These are phyloP conservation scores for Friedmanniomyces endolithicus DNA, from an alignment of 495 filamentous ascomycete species.

Conservation along the genomic window DNA sequence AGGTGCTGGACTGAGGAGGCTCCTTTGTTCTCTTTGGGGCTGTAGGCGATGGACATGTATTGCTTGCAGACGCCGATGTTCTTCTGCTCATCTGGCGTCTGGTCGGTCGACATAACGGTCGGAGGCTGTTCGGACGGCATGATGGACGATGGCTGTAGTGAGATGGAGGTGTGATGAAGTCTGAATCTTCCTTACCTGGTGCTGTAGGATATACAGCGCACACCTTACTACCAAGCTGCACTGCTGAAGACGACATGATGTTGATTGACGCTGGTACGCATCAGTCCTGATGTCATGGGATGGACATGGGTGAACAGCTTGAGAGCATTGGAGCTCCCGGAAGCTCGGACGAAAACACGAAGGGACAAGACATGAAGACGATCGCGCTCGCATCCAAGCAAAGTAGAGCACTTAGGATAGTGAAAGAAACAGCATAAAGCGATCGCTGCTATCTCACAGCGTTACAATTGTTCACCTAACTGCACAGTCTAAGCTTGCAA, in stretches of 20 bases:
- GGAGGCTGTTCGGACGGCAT: conserved; percentile 7
- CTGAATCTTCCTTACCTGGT: background rate
- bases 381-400: too few species aligned
- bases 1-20: conserved; percentile 24
- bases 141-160: background rate
- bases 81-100: conserved; percentile 22
- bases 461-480: too few species aligned
- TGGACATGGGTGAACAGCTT: background rate
- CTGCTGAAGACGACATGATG: background rate
- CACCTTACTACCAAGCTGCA: too few species aligned
- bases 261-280: too few species aligned
- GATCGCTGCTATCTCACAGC: too few species aligned
- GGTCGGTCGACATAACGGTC: conserved; percentile 13
- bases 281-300: too few species aligned
- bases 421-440: too few species aligned
- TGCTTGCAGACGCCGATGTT: conserved; percentile 30
- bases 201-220: background rate
- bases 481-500: too few species aligned
- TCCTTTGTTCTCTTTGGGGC: conserved; percentile 24
- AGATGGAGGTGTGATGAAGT: background rate
- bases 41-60: conserved; percentile 30
- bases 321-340: background rate
- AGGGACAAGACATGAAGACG: too few species aligned
- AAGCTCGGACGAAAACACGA: too few species aligned
- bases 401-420: background rate